Percentiles rank a stretch among this genome's conserved stretches.
These are phyloP conservation scores for Murraya paniculata DNA, from an alignment of 345 rosid genomes.

Conservation along the genomic window DNA sequence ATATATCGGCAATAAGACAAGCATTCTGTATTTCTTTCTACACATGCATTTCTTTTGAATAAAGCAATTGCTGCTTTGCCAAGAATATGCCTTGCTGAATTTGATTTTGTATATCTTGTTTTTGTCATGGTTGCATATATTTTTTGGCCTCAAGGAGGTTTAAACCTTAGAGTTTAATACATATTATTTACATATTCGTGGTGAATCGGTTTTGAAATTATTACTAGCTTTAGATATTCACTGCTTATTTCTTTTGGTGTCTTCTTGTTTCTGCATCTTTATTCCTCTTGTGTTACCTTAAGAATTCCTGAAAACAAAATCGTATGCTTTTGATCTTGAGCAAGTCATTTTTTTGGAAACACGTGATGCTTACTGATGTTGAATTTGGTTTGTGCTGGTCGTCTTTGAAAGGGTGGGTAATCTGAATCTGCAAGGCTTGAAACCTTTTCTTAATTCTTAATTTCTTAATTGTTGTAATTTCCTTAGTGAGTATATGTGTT, in stretches of 20 bases:
- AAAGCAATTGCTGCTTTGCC: neutral
- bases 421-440: neutral
- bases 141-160: neutral
- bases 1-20: neutral
- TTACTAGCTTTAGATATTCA: neutral
- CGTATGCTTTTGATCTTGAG: neutral
- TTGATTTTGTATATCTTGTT: neutral
- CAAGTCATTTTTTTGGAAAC: neutral
- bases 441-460: neutral
- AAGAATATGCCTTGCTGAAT: neutral
- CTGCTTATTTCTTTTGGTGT: neutral
- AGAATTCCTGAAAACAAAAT: conserved; percentile 2
- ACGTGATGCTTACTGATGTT: neutral
- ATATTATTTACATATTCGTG: neutral
- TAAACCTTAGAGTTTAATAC: neutral
- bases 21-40: neutral
- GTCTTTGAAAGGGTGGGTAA: neutral
- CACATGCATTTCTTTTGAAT: neutral
- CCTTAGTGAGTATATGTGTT: neutral
- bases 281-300: neutral
- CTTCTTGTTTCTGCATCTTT: neutral
- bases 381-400: neutral
- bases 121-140: neutral
- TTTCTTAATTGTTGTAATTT: neutral
- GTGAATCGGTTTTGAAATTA: neutral